Evolutionary conservation across 768 basidiomycete species (phyloP), one percentile per base, ranked within the genome.

Genomic region (Amanita phalloides): DNA sequence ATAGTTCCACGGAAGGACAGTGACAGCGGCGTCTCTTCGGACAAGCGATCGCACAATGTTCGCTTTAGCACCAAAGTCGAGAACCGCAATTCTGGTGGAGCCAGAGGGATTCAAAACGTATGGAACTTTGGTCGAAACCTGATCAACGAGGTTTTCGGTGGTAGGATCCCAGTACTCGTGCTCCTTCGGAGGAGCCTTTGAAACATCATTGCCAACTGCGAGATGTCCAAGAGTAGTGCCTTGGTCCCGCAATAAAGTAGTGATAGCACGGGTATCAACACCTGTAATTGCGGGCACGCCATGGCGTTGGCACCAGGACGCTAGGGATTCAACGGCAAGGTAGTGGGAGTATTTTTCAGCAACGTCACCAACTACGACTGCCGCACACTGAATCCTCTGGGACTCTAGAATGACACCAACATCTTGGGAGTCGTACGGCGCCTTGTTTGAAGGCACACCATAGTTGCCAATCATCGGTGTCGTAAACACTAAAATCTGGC

Each of bases 391-490:
- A 36, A 99, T 85, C 54, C 80, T 78, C 55, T 82, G 70, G 0
- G 91, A 94, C 66, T 99, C 96, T 59, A 98, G 83, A 47, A 88
- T 70, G 26, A 93, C 86, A 21, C 92, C 92, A 26, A 91, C 87
- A 55, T 92, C 86, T 49, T 78, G 76, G 14, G 74, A 75, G 63
- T 96, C 78, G 36, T 76, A 68, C 4, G 88, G 82, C 1, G 86
- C 74, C 13, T 71, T 73, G 67, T 99, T 98, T 32, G 63, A 60
- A 5, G 96, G 96, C 7, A 99, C 92, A 49, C 96, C 96, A 62
- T 99, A 99, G 68, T 99, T 99, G 37, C 96, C 96, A 57, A 99
- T 96, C 68, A 99, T 81, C 8, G 96, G 96, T 0, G 94, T 87
- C 41, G 96, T 99, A 72, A 99, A 99, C 53, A 99, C 96, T 56